These are phyloP conservation scores for Helianthus annuus DNA, from an alignment of 129 eudicot species.

Conservation along the genomic window DNA sequence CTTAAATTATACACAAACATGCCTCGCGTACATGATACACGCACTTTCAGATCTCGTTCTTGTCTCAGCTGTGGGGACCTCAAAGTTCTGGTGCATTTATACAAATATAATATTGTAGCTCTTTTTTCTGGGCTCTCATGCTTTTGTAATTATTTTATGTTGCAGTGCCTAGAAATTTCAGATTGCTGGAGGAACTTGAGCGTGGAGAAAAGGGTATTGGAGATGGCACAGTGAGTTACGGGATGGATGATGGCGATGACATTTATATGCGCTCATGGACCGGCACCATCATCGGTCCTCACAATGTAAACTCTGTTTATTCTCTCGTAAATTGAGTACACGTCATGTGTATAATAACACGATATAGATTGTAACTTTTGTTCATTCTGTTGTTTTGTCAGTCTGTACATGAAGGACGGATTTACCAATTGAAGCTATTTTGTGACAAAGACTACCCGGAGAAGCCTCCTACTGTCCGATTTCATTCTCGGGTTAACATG, in stretches of 20 bases:
- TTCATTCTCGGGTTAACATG: not conserved
- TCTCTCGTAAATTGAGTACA: not conserved
- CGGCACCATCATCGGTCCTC: slow-evolving; percentile 86
- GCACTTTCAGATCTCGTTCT: too few relatives aligned
- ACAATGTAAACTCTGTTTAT: slow-evolving; percentile 47
- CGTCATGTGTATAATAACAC: not conserved
- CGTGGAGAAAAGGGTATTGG: slow-evolving; percentile 94
- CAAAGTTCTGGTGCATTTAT: too few relatives aligned
- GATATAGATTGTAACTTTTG: not conserved
- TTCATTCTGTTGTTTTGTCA: not conserved
- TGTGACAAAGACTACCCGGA: not conserved
- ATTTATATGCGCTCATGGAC: slow-evolving; percentile 93
- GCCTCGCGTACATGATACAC: not conserved
- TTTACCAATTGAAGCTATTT: not conserved
- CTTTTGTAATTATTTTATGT: slow-evolving; percentile 5
- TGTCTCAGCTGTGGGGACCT: not conserved
- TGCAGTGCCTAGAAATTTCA: slow-evolving; percentile 85
- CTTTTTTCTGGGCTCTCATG: too few relatives aligned
- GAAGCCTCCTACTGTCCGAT: not conserved
- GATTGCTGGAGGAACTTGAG: slow-evolving; percentile 89
- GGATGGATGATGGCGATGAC: slow-evolving; percentile 96
- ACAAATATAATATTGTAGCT: too few relatives aligned
- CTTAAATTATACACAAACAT: too few relatives aligned
- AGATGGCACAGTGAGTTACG: slow-evolving; percentile 91
- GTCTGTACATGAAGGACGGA: not conserved